Conservation (phyloP, 2,329 filamentous ascomycete genomes). For the Daldinia eschscholtzii region DNA sequence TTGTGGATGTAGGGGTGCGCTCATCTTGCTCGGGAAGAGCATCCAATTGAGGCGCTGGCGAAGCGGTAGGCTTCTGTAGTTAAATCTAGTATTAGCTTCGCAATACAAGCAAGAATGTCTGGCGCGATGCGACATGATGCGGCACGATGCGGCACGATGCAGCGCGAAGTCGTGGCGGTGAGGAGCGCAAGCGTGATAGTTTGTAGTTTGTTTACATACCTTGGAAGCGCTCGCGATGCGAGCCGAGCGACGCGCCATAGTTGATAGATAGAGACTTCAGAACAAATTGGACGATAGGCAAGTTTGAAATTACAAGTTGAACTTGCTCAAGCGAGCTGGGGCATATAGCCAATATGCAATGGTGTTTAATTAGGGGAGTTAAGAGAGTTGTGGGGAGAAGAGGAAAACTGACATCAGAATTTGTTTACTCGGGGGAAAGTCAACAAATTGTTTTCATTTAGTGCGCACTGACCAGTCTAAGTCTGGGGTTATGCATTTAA, state of each 20-base stretch:
- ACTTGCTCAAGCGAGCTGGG: constrained; percentile 20
- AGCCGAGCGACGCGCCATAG: constrained; percentile 59
- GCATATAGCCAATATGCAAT: constrained; percentile 31
- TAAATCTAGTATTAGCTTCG: constrained; percentile 20
- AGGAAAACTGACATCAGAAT: constrained; percentile 44
- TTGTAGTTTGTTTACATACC: constrained; percentile 50
- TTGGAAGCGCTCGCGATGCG: constrained; percentile 58
- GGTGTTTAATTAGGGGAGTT: constrained; percentile 34
- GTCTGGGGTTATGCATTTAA: neutral
- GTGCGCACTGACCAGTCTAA: constrained; percentile 12
- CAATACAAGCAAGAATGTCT: neutral
- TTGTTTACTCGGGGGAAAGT: constrained; percentile 42
- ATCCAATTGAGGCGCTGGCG: constrained; percentile 51
- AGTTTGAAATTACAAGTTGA: constrained; percentile 17
- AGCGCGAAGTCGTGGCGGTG: constrained; percentile 30
- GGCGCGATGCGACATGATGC: constrained; percentile 15
- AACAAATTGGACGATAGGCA: constrained; percentile 3
- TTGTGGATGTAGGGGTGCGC: constrained; percentile 43
- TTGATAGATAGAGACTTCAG: constrained; percentile 37
- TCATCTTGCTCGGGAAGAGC: constrained; percentile 62
- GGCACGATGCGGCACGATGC: constrained; percentile 11
- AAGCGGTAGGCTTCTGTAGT: constrained; percentile 45
- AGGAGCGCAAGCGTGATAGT: neutral
- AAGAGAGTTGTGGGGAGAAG: constrained; percentile 34
- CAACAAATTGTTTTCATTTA: constrained; percentile 37